phyloP scores from a whole-genome alignment of 106 monocot species.

The Acorus gramineus region DNA sequence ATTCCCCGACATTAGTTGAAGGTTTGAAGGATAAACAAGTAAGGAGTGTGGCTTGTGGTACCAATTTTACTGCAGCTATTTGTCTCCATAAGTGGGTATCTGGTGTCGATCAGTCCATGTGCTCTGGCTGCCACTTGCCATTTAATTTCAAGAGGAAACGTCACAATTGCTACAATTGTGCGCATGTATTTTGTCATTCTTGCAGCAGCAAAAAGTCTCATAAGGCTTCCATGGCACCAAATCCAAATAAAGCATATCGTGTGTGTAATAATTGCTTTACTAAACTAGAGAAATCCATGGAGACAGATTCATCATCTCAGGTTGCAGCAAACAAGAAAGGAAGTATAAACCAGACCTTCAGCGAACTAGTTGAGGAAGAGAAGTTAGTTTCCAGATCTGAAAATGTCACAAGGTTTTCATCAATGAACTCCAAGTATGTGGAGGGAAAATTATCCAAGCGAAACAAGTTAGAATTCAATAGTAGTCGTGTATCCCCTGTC shows the following conservation, averaged over 20 bases:
- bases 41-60: too few relatives aligned
- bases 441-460: conserved; percentile 52
- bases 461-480: conserved; percentile 83
- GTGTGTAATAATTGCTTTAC: conserved; percentile 86
- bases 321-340: conserved; percentile 42
- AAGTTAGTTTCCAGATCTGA: conserved; percentile 52
- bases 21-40: too few relatives aligned
- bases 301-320: conserved; percentile 47
- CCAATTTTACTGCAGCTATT: too few relatives aligned
- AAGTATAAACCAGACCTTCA: conserved; percentile 27
- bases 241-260: conserved; percentile 82
- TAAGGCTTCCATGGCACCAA: conserved; percentile 92
- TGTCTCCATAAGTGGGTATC: too few relatives aligned
- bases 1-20: too few relatives aligned
- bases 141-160: conserved; percentile 98
- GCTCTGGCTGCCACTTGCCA: conserved; percentile 83
- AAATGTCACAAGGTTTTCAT: conserved; percentile 58
- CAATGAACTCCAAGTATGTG: conserved; percentile 70
- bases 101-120: conserved; percentile 50
- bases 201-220: conserved; percentile 93
- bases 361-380: conserved; percentile 45
- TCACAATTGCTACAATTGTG: conserved; percentile 98
- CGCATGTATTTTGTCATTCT: conserved; percentile 89
- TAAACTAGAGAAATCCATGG: conserved; percentile 58
- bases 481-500: conserved; percentile 75